phyloP scores from a whole-genome alignment of 345 rosid species.

The Salix arbutifolia region DNA sequence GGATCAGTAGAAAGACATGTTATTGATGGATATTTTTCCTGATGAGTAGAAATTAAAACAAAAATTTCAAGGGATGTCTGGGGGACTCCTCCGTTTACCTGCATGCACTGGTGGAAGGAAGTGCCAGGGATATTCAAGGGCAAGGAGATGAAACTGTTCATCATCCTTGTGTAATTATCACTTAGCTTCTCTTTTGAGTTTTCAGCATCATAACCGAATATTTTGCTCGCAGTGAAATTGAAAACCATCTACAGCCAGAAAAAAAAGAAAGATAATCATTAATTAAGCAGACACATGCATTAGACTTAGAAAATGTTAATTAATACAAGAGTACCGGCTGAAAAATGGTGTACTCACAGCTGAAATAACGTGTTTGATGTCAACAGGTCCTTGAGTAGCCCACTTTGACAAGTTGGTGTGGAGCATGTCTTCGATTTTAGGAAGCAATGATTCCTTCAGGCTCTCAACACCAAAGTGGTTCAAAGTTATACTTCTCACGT shows the following conservation, averaged over 20 bases:
- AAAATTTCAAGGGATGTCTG: background rate
- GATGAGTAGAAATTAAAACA: background rate
- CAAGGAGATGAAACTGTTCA: slow-evolving; percentile 21
- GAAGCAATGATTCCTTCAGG: slow-evolving; percentile 16
- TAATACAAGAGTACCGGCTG: no score
- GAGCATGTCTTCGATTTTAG: slow-evolving; percentile 14
- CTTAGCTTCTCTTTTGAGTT: slow-evolving; percentile 11
- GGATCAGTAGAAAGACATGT: background rate
- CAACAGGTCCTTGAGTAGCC: background rate
- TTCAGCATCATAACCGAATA: slow-evolving; percentile 20
- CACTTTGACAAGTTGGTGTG: slow-evolving; percentile 2
- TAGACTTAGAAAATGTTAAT: background rate
- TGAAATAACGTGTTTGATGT: background rate
- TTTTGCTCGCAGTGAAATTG: slow-evolving; percentile 18
- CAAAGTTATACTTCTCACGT: slow-evolving; percentile 4
- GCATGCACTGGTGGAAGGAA: slow-evolving; percentile 31
- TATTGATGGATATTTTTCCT: background rate
- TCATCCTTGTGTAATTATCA: slow-evolving; percentile 8
- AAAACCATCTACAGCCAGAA: slow-evolving; percentile 21
- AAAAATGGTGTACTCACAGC: background rate
- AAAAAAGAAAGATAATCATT: background rate
- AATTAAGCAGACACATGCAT: background rate
- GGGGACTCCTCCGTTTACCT: slow-evolving; percentile 13
- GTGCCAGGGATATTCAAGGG: slow-evolving; percentile 41
- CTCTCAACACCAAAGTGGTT: slow-evolving; percentile 19